These are phyloP conservation scores for Colletotrichum euphorbiae DNA, from an alignment of 2,329 filamentous ascomycete species.

Conservation along the genomic window DNA sequence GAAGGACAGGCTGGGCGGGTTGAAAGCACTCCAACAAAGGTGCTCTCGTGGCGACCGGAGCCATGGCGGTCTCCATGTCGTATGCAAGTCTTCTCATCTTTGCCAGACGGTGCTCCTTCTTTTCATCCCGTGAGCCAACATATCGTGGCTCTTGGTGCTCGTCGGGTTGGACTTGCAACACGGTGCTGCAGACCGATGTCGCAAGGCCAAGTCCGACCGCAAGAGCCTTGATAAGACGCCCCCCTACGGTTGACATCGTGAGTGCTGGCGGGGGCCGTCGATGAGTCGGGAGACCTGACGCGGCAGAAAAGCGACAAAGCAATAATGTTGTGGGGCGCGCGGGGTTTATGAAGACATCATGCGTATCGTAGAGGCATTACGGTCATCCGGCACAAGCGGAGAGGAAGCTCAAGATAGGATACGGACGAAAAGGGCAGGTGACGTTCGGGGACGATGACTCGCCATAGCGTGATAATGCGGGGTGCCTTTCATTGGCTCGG, in stretches of 20 bases:
- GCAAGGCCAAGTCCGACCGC: constrained; percentile 10
- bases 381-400: constrained; percentile 3
- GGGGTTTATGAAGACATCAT: not conserved
- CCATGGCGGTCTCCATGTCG: constrained; percentile 6
- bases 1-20: constrained; percentile 74
- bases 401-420: not conserved
- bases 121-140: not conserved
- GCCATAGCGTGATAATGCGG: not conserved
- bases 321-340: not conserved
- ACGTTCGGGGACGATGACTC: not conserved
- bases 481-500: not conserved
- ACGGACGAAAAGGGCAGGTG: constrained; percentile 1
- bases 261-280: not conserved
- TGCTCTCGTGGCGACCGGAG: not conserved
- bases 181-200: not conserved
- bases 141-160: not conserved
- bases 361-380: not conserved
- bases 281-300: not conserved
- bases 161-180: constrained; percentile 16
- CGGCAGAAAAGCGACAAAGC: not conserved
- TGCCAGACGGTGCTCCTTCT: constrained; percentile 16
- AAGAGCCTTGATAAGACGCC: not conserved
- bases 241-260: not conserved
- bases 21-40: constrained; percentile 72
- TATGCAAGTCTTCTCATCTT: constrained; percentile 16